Evolutionary conservation across 202 grass and related monocot genomes (phyloP).

Genomic region (Carex sylvatica): DNA sequence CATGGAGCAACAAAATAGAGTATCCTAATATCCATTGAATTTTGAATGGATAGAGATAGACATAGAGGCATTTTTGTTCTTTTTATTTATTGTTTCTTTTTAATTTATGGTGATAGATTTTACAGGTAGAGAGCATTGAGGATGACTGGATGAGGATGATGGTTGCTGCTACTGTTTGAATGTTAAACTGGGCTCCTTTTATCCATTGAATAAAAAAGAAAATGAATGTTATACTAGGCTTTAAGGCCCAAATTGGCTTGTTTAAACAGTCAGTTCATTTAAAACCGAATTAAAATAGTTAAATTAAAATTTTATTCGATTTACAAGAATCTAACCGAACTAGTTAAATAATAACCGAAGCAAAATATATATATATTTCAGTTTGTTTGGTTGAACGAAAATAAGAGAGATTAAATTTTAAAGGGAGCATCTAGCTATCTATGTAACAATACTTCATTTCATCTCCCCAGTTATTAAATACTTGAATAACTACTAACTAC

Average conservation of each 20-base stretch:
- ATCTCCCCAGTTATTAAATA: no score
- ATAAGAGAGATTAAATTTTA: no score
- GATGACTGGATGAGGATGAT: neutral
- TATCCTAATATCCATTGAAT: conserved; percentile 10
- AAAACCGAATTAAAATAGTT: no score
- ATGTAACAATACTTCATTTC: no score
- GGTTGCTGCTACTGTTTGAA: conserved; percentile 6
- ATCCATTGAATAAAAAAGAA: neutral
- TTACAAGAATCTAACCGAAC: no score
- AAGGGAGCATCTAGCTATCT: no score
- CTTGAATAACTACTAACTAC: no score
- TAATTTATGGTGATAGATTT: conserved; percentile 12
- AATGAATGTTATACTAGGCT: neutral
- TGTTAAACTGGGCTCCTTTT: conserved; percentile 25
- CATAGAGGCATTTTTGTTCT: conserved; percentile 26
- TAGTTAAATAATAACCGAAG: no score
- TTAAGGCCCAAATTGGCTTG: neutral
- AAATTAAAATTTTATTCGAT: no score
- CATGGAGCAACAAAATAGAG: conserved; percentile 39
- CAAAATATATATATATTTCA: no score
- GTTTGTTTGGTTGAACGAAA: no score
- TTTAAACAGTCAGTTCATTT: no score
- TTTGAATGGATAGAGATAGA: conserved; percentile 16
- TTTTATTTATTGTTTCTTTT: conserved; percentile 38
- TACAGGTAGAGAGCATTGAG: neutral